A percentile compares a stretch with the other conserved stretches of the same genome.
phyloP scores from a whole-genome alignment of 2,329 filamentous ascomycete genomes.

The Colletotrichum paranaense region DNA sequence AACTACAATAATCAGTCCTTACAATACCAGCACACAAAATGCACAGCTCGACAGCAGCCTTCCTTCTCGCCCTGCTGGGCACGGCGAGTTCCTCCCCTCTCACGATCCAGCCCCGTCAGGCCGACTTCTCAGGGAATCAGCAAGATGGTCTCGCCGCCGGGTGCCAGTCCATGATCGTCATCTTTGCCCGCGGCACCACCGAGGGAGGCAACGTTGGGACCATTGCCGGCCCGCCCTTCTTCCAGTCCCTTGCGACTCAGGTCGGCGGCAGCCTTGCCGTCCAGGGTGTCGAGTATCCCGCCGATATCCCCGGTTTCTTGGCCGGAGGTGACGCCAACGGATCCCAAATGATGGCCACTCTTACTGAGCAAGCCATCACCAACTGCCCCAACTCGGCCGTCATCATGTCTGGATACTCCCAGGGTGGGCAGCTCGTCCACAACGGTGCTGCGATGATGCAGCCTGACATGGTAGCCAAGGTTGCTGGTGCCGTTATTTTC shows the following conservation, averaged over 20 bases:
- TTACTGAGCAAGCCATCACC: conserved; percentile 45
- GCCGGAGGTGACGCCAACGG: conserved; percentile 57
- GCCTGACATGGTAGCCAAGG: conserved; percentile 46
- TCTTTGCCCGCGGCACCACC: conserved; percentile 68
- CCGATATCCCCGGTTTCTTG: conserved; percentile 56
- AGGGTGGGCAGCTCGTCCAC: conserved; percentile 53
- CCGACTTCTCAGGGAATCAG: conserved; percentile 32
- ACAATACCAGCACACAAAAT: background rate
- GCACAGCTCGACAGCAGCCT: conserved; percentile 10
- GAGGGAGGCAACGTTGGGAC: conserved; percentile 64
- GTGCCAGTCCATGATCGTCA: conserved; percentile 61
- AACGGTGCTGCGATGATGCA: conserved; percentile 51
- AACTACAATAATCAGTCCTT: background rate
- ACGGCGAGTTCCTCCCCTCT: conserved; percentile 14
- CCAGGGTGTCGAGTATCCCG: conserved; percentile 66
- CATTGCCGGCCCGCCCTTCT: conserved; percentile 61
- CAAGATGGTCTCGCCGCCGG: conserved; percentile 32
- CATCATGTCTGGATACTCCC: conserved; percentile 60
- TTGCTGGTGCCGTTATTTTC: conserved; percentile 45
- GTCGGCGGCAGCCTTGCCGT: conserved; percentile 59
- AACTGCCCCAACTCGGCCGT: conserved; percentile 58
- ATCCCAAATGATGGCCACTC: conserved; percentile 51
- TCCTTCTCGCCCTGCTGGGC: conserved; percentile 31
- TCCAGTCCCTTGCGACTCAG: conserved; percentile 52
- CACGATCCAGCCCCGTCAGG: conserved; percentile 18